Conservation (phyloP, 768 basidiomycete genomes). For the Hygrophorus pudorinus region DNA sequence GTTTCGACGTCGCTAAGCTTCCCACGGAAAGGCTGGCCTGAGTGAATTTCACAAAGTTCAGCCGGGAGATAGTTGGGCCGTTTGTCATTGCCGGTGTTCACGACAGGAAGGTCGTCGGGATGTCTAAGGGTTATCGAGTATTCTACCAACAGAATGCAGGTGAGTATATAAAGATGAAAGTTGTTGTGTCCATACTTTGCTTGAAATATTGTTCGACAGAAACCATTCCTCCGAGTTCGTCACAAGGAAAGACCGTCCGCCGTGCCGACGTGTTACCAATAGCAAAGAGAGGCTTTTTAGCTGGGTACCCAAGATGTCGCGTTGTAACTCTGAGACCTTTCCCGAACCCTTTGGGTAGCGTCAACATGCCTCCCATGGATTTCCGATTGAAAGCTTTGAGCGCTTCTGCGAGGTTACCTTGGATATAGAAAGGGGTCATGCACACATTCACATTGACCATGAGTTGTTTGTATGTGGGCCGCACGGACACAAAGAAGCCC, state of each 20-base stretch:
- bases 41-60: conserved; percentile 58
- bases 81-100: conserved; percentile 32
- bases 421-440: conserved; percentile 45
- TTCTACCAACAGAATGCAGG: conserved; percentile 26
- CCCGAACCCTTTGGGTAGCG: conserved; percentile 28
- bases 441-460: conserved; percentile 49
- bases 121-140: conserved; percentile 41
- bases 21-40: conserved; percentile 49
- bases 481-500: conserved; percentile 42
- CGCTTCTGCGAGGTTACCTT: conserved; percentile 54
- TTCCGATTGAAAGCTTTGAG: conserved; percentile 36
- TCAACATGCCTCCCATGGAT: conserved; percentile 30
- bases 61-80: conserved; percentile 42
- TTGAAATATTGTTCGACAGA: conserved; percentile 58
- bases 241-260: conserved; percentile 35
- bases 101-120: conserved; percentile 38
- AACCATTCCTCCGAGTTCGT: conserved; percentile 41
- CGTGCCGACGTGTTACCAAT: conserved; percentile 28
- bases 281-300: conserved; percentile 35
- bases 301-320: conserved; percentile 42
- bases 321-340: conserved; percentile 51
- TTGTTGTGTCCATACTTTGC: conserved; percentile 34
- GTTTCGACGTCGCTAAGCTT: conserved; percentile 55
- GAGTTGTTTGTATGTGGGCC: conserved; percentile 37
- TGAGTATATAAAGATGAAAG: not conserved